Base-by-base conservation (phyloP, 495 filamentous ascomycete species). In the Penicillium egyptiacum region DNA sequence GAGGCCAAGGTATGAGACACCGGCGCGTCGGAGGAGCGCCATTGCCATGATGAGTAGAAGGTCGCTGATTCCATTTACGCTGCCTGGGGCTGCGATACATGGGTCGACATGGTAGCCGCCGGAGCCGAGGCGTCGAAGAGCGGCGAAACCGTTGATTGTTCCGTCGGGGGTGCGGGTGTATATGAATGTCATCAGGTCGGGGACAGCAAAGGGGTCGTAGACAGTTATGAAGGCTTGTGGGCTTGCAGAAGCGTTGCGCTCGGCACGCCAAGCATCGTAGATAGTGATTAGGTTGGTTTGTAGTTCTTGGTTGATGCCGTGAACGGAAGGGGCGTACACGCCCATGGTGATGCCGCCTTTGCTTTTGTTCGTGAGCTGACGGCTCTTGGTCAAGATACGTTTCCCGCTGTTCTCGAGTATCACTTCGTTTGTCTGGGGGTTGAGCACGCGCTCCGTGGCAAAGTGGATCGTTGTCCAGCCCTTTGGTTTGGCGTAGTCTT, bases 91-190 rank as follows among this genome's bases (percentile, higher is more conserved):
- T 0, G 73, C 72, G 42, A 79, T 70, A 56, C 68, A 79, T 0
- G 76, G 76, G 30, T 79, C 76, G 33, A 79, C 45, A 40, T 79
- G 75, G 46, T 76, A 79, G 22, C 75, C 76, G 2, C 64, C 55
- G 10, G 65, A 61, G 17, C 72, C 71, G 6, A 79, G 60, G 3
- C 58, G 63, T 5, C 76, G 72, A 0, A 79, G 62, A 0, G 70
- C 76, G 0, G 75, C 75, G 41, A 79, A 76, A 0, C 75, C 75
- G 41, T 71, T 71, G 11, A 70, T 62, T 0, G 22, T 39, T n/a
- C 65, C 67, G 31, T 71, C 62, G 2, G 69, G 51, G 2, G 60
- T 64, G 19, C 69, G 66, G 2, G 68, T 69, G 53, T 79, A 78
- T 17, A 79, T 63, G 63, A 75, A 79, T 3, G 67, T 74, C 74